Evolutionary conservation across 768 basidiomycete genomes (phyloP), one percentile per base, ranked within the genome.

Genomic region (Suillus plorans): DNA sequence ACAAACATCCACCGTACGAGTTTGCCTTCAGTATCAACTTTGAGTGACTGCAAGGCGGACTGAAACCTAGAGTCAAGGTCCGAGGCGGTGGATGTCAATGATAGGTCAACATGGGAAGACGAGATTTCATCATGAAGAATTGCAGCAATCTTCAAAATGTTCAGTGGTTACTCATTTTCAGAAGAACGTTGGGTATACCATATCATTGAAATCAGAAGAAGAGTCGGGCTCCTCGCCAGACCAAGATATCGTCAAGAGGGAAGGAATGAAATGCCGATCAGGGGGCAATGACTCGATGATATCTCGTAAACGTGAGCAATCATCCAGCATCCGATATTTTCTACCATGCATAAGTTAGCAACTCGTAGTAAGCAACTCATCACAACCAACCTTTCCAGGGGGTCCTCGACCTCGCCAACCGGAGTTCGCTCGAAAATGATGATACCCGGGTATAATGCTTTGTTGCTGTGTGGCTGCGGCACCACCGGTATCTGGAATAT

Each of bases 361-460:
- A 39, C 41, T 8, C 45, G 45, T 50, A 34, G 37, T 5, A 47
- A 25, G 59, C 28, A 60, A 56, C 22, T 61, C 58, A 49, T 22
- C 42, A 31, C n/a, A 57, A 74, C 79, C 37, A 61, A 91, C 91
- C 81, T 86, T 77, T 89, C 90, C 41, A 92, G 74, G 16, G 89
- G 85, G 71, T 92, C 90, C 31, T 78, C 68, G 1, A 87, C 75
- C n/a, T 81, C 86, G 53, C 84, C 85, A 52, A 89, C 63, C 0
- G 91, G 88, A 1, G 89, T 89, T 57, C 87, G 85, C 71, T 94
- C 91, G 63, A 94, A 90, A n/a, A 92, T 75, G 64, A 92, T 82
- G 28, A 92, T 65, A 0, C 90, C 91, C 22, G 91, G 91, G 44
- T 80, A 85, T 39, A 71, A 9, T 67, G 63, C 28, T 68, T 66